A percentile compares a stretch with the other conserved stretches of the same genome.
Conservation (phyloP, 2,329 filamentous ascomycete species). For the Trichoderma asperellum region DNA sequence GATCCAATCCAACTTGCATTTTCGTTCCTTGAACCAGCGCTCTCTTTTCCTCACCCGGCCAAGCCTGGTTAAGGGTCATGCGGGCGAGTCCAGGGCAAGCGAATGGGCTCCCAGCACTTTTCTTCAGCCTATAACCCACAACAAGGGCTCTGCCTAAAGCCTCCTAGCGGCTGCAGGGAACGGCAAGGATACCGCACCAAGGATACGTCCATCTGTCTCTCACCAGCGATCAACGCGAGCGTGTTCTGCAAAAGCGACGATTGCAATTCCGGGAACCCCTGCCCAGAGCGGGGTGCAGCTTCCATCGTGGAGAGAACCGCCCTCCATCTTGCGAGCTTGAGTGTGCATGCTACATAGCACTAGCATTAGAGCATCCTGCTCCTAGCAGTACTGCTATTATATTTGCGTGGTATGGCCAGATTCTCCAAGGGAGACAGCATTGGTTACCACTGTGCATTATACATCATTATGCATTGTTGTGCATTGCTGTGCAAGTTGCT, state of each 20-base stretch:
- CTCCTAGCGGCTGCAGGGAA: background rate
- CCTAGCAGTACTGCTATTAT: background rate
- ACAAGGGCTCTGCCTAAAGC: slow-evolving; percentile 2
- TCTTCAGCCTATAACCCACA: slow-evolving; percentile 19
- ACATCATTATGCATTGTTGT: too few species aligned
- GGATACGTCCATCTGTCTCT: slow-evolving; percentile 5
- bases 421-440: background rate
- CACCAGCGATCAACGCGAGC: background rate
- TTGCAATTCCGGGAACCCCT: slow-evolving; percentile 20
- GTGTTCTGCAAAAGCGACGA: slow-evolving; percentile 18
- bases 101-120: slow-evolving; percentile 12
- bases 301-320: slow-evolving; percentile 12
- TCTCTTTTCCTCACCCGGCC: background rate
- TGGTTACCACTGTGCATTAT: background rate
- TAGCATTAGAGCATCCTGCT: background rate
- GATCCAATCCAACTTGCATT: background rate
- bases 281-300: slow-evolving; percentile 10
- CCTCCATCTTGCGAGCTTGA: background rate
- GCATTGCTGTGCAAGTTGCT: background rate
- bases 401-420: background rate
- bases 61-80: slow-evolving; percentile 3
- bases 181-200: background rate
- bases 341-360: too few species aligned
- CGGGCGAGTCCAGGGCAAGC: background rate
- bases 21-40: background rate